Evolutionary conservation across 2,329 filamentous ascomycete genomes (phyloP).

Genomic region (Elsinoe arachidis): DNA sequence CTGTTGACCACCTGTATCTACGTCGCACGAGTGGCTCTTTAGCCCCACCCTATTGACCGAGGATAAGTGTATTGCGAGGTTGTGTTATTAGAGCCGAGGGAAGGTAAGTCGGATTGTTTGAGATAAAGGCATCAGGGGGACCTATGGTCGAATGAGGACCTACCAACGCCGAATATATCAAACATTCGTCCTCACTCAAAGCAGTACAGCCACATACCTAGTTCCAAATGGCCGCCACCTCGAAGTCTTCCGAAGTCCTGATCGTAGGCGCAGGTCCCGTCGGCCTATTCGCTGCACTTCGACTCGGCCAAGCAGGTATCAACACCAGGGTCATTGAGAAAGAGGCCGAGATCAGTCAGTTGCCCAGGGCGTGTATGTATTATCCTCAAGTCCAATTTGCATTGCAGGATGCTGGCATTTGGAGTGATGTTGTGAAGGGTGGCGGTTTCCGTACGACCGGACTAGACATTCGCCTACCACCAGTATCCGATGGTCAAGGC

Average conservation of each 20-base stretch:
- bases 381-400: conserved; percentile 30
- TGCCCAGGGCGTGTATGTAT: conserved; percentile 33
- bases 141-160: not conserved
- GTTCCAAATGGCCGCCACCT: not conserved
- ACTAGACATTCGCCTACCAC: not conserved
- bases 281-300: conserved; percentile 33
- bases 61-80: not conserved
- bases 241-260: conserved; percentile 19
- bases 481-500: conserved; percentile 6
- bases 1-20: too few relatives aligned
- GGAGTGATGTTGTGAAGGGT: conserved; percentile 22
- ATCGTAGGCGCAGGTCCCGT: conserved; percentile 34
- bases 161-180: not conserved
- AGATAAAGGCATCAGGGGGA: not conserved
- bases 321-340: conserved; percentile 27
- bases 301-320: conserved; percentile 29
- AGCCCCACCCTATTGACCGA: not conserved
- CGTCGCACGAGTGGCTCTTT: too few relatives aligned
- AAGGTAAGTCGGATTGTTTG: not conserved
- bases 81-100: not conserved
- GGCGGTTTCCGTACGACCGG: conserved; percentile 8
- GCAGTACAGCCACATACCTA: not conserved
- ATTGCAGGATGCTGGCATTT: conserved; percentile 25
- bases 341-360: conserved; percentile 16
- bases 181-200: not conserved